These are phyloP conservation scores for Cyclaneusma minus DNA, from an alignment of 2,329 filamentous ascomycete species.

Conservation along the genomic window DNA sequence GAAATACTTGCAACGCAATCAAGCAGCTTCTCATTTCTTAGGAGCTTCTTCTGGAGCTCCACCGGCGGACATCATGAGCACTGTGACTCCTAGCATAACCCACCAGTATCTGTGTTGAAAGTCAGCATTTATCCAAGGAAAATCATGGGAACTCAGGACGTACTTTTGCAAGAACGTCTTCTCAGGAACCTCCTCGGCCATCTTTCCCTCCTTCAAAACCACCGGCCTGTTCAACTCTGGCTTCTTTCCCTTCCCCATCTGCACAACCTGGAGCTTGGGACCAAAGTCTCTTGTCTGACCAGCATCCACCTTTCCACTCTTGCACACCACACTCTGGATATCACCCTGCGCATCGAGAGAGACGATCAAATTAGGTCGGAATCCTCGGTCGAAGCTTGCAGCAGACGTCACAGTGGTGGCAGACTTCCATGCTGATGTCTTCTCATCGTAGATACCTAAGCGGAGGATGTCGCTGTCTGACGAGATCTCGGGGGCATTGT, in stretches of 20 bases:
- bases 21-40: too few relatives aligned
- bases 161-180: slow-evolving; percentile 55
- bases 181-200: slow-evolving; percentile 37
- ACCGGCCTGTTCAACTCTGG: slow-evolving; percentile 49
- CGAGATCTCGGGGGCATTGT: slow-evolving; percentile 38
- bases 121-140: not conserved
- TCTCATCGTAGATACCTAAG: slow-evolving; percentile 39
- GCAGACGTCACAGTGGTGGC: slow-evolving; percentile 38
- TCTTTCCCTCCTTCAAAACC: slow-evolving; percentile 44
- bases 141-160: slow-evolving; percentile 14
- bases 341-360: slow-evolving; percentile 29
- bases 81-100: slow-evolving; percentile 1
- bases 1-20: too few relatives aligned
- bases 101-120: slow-evolving; percentile 3
- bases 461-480: slow-evolving; percentile 31
- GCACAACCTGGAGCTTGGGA: slow-evolving; percentile 37
- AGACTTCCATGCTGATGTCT: slow-evolving; percentile 30
- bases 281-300: slow-evolving; percentile 51
- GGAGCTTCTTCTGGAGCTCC: too few relatives aligned
- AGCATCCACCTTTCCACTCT: slow-evolving; percentile 45
- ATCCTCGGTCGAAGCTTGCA: slow-evolving; percentile 46
- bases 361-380: slow-evolving; percentile 38
- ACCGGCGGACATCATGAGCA: slow-evolving; percentile 1
- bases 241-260: slow-evolving; percentile 32
- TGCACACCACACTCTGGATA: slow-evolving; percentile 33